Conservation (phyloP, 148 eudicot species). For the Bassia scoparia region DNA sequence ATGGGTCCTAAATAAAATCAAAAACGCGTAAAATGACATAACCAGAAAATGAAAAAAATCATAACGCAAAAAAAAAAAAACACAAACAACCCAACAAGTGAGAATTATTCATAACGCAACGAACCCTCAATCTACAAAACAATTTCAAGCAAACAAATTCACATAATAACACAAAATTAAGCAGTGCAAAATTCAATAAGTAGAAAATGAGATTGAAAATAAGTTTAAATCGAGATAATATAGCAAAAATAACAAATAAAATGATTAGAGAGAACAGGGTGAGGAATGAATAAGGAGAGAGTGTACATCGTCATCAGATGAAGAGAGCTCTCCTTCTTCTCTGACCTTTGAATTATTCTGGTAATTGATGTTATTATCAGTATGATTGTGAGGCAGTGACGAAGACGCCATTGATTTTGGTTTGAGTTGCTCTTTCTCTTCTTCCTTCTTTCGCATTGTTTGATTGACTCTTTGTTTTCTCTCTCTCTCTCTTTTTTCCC, state of each 20-base stretch:
- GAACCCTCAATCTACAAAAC: neutral
- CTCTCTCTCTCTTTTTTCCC: constrained; percentile 8
- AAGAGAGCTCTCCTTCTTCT: constrained; percentile 42
- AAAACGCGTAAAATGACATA: neutral
- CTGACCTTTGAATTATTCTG: constrained; percentile 21
- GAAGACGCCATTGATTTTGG: constrained; percentile 23
- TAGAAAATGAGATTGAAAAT: neutral
- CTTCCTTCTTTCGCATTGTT: constrained; percentile 5
- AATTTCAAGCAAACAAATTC: neutral
- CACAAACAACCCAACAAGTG: too few species aligned
- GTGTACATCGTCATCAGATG: constrained; percentile 35
- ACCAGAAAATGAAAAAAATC: neutral
- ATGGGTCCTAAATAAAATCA: neutral
- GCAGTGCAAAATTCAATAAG: too few species aligned
- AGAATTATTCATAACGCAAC: neutral
- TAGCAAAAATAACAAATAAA: neutral
- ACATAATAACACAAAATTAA: neutral
- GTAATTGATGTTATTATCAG: neutral
- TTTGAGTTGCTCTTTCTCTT: neutral
- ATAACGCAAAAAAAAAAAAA: too few species aligned
- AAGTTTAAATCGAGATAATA: neutral
- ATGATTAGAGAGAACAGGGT: neutral
- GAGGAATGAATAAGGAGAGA: constrained; percentile 8
- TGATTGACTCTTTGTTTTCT: neutral
- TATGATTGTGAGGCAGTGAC: constrained; percentile 12